Evolutionary conservation across 202 grass and related monocot genomes (phyloP), one percentile per base, ranked within the genome.

Genomic region (Sporobolus alterniflorus): DNA sequence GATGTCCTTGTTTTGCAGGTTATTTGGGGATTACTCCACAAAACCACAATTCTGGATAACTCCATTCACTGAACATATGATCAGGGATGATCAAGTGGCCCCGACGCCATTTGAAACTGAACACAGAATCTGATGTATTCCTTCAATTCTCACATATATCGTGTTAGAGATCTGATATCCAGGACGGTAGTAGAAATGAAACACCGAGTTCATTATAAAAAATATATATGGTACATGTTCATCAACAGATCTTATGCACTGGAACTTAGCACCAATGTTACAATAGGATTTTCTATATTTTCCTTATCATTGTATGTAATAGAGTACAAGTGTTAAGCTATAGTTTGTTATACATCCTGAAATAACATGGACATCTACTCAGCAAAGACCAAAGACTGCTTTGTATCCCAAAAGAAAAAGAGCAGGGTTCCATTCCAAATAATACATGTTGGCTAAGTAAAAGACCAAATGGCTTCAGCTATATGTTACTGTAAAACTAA

Each of bases 91-190:
- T n/a, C n/a, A n/a, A n/a, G n/a, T n/a, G n/a, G n/a, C n/a, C n/a
- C n/a, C n/a, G n/a, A n/a, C n/a, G n/a, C n/a, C 41, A 65, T 17
- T 30, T 69, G 41, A 41, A 62, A 46, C 40, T 48, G 80, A 26
- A 66, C 59, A 85, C 52, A 77, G 12, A 43, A 70, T 69, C 54
- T 78, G 41, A 82, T 59, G 21, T 75, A 75, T 76, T 42, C 0
- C 5, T 70, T 39, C 1, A 56, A 64, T 51, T 87, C 21, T 73
- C 11, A 59, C 87, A 97, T 85, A 77, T 70, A 94, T 94, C 67
- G 91, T 97, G 15, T 67, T 97, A 64, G 94, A 97, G 84, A 90
- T 93, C 9, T 86, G 79, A 83, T 50, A 83, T 33, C 75, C 39
- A 88, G 22, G 59, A 57, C 16, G 59, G 14, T n/a, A 65, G 64